Evolutionary conservation across 495 filamentous ascomycete genomes (phyloP).

Genomic region (Ramalina intermedia): DNA sequence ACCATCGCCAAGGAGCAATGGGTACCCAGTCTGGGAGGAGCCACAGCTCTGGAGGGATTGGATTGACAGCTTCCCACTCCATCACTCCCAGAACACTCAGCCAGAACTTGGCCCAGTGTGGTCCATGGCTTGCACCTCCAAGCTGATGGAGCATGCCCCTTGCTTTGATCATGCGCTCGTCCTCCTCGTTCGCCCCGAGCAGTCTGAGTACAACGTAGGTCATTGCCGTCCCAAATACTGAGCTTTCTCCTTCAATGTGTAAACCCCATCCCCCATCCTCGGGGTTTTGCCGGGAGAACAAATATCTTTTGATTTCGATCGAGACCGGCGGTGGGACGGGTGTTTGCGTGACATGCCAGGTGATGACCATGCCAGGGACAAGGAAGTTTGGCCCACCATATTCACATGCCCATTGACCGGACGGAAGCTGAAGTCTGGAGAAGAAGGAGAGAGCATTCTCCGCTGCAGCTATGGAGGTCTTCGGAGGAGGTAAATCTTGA

Average conservation of each 20-base stretch:
- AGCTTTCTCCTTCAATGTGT: conserved; percentile 90
- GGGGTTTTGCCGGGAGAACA: conserved; percentile 73
- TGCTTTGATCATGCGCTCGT: conserved; percentile 76
- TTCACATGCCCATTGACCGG: conserved; percentile 92
- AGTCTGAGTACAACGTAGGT: conserved; percentile 80
- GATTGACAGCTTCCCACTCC: conserved; percentile 87
- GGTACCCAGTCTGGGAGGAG: conserved; percentile 92
- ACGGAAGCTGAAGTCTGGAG: conserved; percentile 71
- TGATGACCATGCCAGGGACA: conserved; percentile 67
- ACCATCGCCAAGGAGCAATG: conserved; percentile 92
- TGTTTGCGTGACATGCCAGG: conserved; percentile 86
- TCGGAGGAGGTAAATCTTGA: conserved; percentile 46
- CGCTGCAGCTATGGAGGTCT: conserved; percentile 59
- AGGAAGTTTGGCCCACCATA: conserved; percentile 89
- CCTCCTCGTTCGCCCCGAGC: conserved; percentile 77
- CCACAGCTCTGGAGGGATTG: conserved; percentile 87
- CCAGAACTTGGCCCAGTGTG: conserved; percentile 96
- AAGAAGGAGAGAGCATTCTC: conserved; percentile 82
- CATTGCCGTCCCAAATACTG: conserved; percentile 76
- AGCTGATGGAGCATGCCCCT: conserved; percentile 68
- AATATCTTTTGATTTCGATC: conserved; percentile 85
- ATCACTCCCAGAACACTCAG: conserved; percentile 69
- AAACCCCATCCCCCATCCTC: conserved; percentile 93
- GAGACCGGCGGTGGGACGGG: conserved; percentile 67
- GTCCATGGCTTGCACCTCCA: conserved; percentile 69